phyloP scores from a whole-genome alignment of 2,329 filamentous ascomycete species.

The Huntiella savannae region DNA sequence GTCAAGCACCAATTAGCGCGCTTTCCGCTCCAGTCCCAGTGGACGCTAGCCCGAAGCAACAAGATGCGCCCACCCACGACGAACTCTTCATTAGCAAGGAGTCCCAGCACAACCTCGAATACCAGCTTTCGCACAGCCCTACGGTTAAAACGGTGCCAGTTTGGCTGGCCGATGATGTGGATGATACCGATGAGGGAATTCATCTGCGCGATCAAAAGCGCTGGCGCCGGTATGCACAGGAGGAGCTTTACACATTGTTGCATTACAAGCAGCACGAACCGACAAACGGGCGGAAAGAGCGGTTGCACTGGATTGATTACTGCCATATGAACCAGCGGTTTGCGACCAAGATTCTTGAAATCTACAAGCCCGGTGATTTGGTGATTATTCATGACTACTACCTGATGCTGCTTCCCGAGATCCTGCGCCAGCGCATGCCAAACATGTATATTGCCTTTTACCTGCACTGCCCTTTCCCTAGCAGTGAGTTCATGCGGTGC shows the following conservation, averaged over 20 bases:
- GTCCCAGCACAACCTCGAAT: conserved; percentile 56
- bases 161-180: conserved; percentile 66
- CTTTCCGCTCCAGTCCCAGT: conserved; percentile 65
- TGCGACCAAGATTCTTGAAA: conserved; percentile 68
- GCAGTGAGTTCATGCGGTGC: conserved; percentile 85
- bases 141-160: conserved; percentile 69
- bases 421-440: conserved; percentile 68
- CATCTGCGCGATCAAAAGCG: conserved; percentile 62
- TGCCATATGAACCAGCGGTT: conserved; percentile 85
- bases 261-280: conserved; percentile 94
- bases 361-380: conserved; percentile 83
- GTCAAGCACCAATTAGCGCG: conserved; percentile 37
- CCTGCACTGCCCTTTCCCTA: conserved; percentile 84
- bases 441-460: conserved; percentile 92
- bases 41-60: conserved; percentile 36
- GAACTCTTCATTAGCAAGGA: conserved; percentile 51
- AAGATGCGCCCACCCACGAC: conserved; percentile 41
- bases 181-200: conserved; percentile 47
- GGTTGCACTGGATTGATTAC: conserved; percentile 79
- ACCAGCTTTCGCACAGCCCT: conserved; percentile 51
- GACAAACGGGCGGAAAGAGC: conserved; percentile 63
- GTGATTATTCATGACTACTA: conserved; percentile 91
- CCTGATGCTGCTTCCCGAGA: conserved; percentile 69
- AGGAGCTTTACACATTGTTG: conserved; percentile 79
- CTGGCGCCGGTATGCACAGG: conserved; percentile 81